Percentiles rank a stretch among this genome's conserved stretches.
Conservation (phyloP, 208 protist species). For the Plasmodiophora brassicae region DNA sequence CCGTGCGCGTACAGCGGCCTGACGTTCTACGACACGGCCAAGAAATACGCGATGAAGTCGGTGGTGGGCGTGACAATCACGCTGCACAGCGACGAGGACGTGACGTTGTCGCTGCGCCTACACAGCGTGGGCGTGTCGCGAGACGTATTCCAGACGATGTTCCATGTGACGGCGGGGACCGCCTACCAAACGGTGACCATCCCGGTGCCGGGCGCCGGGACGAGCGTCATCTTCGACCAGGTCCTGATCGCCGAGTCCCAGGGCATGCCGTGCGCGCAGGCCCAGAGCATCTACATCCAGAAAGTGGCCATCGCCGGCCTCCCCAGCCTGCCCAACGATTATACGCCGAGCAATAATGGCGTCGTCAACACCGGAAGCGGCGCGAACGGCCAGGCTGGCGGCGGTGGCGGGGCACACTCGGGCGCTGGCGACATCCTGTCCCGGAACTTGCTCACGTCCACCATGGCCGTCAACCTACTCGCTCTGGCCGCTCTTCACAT, state of each 20-base stretch:
- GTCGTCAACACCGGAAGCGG: no score
- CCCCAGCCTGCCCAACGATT: neutral
- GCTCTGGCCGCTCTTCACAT: no score
- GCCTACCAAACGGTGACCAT: neutral
- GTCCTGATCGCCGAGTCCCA: conserved; percentile 21
- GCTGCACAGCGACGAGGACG: neutral
- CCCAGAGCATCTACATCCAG: neutral
- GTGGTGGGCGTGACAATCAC: neutral
- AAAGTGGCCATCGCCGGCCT: neutral
- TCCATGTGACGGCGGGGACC: neutral
- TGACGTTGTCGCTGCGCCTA: neutral
- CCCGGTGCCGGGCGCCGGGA: neutral
- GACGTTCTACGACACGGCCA: conserved; percentile 12
- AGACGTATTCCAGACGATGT: neutral
- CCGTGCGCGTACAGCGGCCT: conserved; percentile 1
- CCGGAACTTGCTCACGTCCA: no score
- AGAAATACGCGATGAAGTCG: conserved; percentile 16
- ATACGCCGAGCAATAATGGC: neutral
- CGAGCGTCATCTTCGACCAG: neutral
- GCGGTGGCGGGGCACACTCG: no score
- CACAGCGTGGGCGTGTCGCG: neutral
- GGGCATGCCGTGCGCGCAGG: neutral
- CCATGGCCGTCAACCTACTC: no score
- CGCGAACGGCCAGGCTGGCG: no score
- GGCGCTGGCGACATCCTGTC: no score